Percentiles rank a stretch among this genome's conserved stretches.
These are phyloP conservation scores for Penicillium sp. DNA, from an alignment of 2,329 filamentous ascomycete species.

Conservation along the genomic window DNA sequence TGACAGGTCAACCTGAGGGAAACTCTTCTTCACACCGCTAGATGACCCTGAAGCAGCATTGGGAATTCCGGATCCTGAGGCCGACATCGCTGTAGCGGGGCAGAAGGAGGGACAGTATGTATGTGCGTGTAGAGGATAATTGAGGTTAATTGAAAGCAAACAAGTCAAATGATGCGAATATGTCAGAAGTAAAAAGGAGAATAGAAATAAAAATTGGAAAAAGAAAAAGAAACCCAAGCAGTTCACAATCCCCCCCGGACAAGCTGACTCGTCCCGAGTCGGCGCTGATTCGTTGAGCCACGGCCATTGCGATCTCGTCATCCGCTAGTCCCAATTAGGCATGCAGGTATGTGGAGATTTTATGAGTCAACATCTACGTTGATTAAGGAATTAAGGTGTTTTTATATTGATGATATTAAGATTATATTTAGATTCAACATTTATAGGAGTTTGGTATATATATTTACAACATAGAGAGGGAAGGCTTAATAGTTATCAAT, in stretches of 20 bases:
- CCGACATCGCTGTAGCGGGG: constrained; percentile 43
- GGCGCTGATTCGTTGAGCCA: constrained; percentile 20
- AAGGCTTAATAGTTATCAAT: not conserved
- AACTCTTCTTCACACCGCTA: constrained; percentile 49
- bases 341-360: constrained; percentile 5
- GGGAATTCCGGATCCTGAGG: constrained; percentile 32
- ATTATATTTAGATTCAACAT: not conserved
- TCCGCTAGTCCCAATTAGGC: constrained; percentile 16
- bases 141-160: not conserved
- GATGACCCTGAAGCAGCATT: constrained; percentile 24
- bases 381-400: no score
- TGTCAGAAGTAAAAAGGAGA: not conserved
- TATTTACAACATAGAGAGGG: not conserved
- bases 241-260: constrained; percentile 3
- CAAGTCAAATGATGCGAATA: not conserved
- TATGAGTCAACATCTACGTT: constrained; percentile 2
- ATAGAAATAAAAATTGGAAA: not conserved
- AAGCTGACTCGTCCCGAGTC: constrained; percentile 3
- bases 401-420: not conserved
- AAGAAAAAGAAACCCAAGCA: constrained; percentile 4
- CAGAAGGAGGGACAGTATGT: constrained; percentile 9
- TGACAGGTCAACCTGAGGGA: constrained; percentile 70
- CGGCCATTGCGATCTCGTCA: constrained; percentile 21
- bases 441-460: not conserved
- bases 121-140: not conserved